Conservation (phyloP, 2,329 filamentous ascomycete genomes). For the Mycosphaerella sp. region DNA sequence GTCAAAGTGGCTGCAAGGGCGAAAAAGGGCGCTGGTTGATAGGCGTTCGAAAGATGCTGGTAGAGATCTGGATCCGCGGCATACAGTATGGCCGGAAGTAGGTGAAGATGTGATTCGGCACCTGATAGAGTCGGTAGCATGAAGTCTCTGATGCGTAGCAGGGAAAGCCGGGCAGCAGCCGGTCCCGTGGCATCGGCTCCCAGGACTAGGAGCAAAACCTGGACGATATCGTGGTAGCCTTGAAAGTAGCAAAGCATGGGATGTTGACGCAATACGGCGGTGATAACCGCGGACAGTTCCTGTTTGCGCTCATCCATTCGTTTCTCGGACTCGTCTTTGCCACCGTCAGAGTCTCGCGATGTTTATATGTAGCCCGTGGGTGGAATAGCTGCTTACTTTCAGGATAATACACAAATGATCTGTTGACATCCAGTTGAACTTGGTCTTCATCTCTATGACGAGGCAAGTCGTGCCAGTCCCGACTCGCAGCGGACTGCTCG, state of each 20-base stretch:
- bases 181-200: conserved; percentile 54
- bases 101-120: conserved; percentile 74
- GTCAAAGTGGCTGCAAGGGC: conserved; percentile 90
- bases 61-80: conserved; percentile 66
- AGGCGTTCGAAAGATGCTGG: conserved; percentile 47
- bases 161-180: conserved; percentile 72
- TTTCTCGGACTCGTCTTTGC: conserved; percentile 58
- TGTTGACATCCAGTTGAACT: conserved; percentile 83
- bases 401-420: conserved; percentile 97
- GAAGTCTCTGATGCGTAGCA: conserved; percentile 90
- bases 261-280: conserved; percentile 69
- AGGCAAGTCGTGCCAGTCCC: conserved; percentile 57
- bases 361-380: neutral
- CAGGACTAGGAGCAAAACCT: conserved; percentile 86
- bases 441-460: conserved; percentile 85
- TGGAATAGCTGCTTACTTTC: conserved; percentile 51
- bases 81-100: conserved; percentile 76
- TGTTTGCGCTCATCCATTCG: conserved; percentile 65
- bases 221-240: conserved; percentile 96
- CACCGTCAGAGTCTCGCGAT: conserved; percentile 4
- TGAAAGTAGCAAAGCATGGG: conserved; percentile 93
- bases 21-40: conserved; percentile 67
- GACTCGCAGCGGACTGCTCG: conserved; percentile 13
- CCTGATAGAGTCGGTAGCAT: conserved; percentile 86
- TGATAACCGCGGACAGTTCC: conserved; percentile 75